phyloP scores from a whole-genome alignment of 1,284 basidiomycete species.

The Pholiota adiposa region DNA sequence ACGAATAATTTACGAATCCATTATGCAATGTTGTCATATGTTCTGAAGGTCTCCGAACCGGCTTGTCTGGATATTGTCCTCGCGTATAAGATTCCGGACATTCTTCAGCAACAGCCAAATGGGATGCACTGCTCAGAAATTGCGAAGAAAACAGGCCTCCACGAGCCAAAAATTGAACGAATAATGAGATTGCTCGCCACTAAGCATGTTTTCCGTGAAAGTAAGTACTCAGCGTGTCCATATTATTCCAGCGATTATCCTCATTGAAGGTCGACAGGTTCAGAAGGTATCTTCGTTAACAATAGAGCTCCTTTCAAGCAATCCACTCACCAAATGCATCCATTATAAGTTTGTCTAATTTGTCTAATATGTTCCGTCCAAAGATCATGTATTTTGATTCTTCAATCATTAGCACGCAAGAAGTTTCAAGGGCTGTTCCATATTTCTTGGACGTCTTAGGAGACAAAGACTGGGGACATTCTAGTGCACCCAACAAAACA shows the following conservation, averaged over 20 bases:
- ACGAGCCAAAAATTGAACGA: slow-evolving; percentile 36
- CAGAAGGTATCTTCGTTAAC: slow-evolving; percentile 35
- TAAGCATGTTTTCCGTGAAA: slow-evolving; percentile 43
- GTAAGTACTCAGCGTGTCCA: slow-evolving; percentile 22
- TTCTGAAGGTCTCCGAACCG: slow-evolving; percentile 28
- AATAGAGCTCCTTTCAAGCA: slow-evolving; percentile 32
- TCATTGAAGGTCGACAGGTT: slow-evolving; percentile 15
- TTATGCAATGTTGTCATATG: too few species aligned
- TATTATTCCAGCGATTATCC: neutral
- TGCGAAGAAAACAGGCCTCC: slow-evolving; percentile 29
- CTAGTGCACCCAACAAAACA: slow-evolving; percentile 21
- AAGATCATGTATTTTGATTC: too few species aligned
- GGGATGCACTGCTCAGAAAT: slow-evolving; percentile 38
- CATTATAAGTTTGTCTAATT: neutral
- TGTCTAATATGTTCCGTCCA: too few species aligned
- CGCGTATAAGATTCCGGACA: slow-evolving; percentile 35
- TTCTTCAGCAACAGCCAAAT: slow-evolving; percentile 31
- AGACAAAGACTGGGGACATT: slow-evolving; percentile 27
- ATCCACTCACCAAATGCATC: slow-evolving; percentile 15
- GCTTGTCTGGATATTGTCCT: slow-evolving; percentile 31
- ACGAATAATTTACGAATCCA: neutral
- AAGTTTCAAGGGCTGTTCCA: neutral
- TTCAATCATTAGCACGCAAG: slow-evolving; percentile 3
- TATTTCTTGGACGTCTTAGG: slow-evolving; percentile 24
- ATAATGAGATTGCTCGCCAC: slow-evolving; percentile 40